Percentiles rank a stretch among this genome's conserved stretches.
phyloP scores from a whole-genome alignment of 2,329 filamentous ascomycete species.

The Cytospora paraplurivora region DNA sequence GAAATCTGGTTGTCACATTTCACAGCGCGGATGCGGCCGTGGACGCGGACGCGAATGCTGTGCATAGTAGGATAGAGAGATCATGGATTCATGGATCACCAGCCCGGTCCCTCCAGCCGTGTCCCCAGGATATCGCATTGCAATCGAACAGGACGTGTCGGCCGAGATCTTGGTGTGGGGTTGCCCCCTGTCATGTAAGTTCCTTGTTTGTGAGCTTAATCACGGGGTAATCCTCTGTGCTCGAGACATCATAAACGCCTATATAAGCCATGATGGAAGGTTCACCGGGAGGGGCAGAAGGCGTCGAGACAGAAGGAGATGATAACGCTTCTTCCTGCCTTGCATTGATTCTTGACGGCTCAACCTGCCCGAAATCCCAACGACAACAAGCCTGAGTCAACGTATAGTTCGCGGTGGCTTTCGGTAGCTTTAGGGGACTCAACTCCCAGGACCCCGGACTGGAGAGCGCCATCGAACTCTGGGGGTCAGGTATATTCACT shows the following conservation, averaged over 20 bases:
- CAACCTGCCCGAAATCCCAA: conserved; percentile 13
- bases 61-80: neutral
- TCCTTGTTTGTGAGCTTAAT: neutral
- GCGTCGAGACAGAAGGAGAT: conserved; percentile 15
- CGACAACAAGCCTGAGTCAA: neutral
- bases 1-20: conserved; percentile 27
- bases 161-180: conserved; percentile 11
- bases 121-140: conserved; percentile 8
- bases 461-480: conserved; percentile 11
- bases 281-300: conserved; percentile 5
- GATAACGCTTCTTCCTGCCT: neutral
- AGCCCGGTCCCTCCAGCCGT: conserved; percentile 4
- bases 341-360: conserved; percentile 11
- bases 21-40: conserved; percentile 21
- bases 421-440: neutral
- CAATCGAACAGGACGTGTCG: conserved; percentile 9
- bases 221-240: conserved; percentile 1
- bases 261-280: conserved; percentile 10
- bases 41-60: conserved; percentile 10
- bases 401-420: conserved; percentile 8
- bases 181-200: neutral
- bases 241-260: neutral
- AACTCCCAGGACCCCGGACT: neutral
- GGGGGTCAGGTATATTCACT: conserved; percentile 13
- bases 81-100: conserved; percentile 4